Percentiles rank a stretch among this genome's conserved stretches.
phyloP scores from a whole-genome alignment of 306 rosid genomes.

The Rosa persica region DNA sequence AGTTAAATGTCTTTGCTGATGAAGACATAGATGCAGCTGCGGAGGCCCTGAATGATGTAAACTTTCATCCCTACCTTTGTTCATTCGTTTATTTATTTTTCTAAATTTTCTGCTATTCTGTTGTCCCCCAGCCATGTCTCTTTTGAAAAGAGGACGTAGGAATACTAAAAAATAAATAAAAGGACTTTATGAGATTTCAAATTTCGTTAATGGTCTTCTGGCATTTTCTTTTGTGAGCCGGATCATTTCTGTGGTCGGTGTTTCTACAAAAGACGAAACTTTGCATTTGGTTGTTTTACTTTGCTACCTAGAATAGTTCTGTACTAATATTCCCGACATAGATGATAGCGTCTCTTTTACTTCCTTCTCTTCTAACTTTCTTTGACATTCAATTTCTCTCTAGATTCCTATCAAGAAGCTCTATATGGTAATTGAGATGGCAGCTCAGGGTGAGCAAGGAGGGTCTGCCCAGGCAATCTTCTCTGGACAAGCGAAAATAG shows the following conservation, averaged over 20 bases:
- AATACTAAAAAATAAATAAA: not conserved
- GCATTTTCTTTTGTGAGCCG: not conserved
- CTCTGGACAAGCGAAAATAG: conserved; percentile 80
- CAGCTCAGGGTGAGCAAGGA: conserved; percentile 92
- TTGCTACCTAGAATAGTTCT: not conserved
- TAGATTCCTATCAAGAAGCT: conserved; percentile 94
- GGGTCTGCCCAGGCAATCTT: conserved; percentile 83
- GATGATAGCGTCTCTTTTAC: not conserved
- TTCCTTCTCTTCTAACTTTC: not conserved
- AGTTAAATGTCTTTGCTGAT: conserved; percentile 75
- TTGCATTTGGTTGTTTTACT: not conserved
- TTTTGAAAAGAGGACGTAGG: not conserved
- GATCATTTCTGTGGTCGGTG: not conserved
- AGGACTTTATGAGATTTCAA: not conserved
- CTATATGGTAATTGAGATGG: conserved; percentile 90
- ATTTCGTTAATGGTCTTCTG: not conserved
- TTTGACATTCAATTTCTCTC: conserved; percentile 22
- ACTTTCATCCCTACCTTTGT: conserved; percentile 20
- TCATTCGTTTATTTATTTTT: conserved; percentile 12
- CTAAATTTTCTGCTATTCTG: conserved; percentile 3
- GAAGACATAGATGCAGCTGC: conserved; percentile 85
- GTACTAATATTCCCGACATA: not conserved
- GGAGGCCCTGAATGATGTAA: conserved; percentile 79
- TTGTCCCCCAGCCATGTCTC: not conserved
- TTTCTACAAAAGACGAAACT: not conserved